A percentile compares a stretch with the other conserved stretches of the same genome.
Conservation (phyloP, 2,329 filamentous ascomycete species). For the Pseudophaeomoniella oleicola region DNA sequence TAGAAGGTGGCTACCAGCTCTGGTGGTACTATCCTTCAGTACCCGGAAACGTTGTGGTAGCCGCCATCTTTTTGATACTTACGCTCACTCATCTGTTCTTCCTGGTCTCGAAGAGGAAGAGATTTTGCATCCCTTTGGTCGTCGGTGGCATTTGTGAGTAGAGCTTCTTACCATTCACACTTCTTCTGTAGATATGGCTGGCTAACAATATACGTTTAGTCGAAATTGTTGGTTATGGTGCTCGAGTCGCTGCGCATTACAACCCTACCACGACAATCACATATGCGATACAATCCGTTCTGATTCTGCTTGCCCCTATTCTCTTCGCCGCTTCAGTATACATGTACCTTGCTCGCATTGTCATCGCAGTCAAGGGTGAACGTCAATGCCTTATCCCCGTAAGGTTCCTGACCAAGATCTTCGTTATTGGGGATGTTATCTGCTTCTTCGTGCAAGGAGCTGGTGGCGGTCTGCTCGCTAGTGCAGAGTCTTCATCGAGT, state of each 20-base stretch:
- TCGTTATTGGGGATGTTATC: constrained; percentile 21
- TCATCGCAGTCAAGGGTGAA: constrained; percentile 20
- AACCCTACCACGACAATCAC: constrained; percentile 11
- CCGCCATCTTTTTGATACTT: constrained; percentile 14
- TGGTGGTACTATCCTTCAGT: constrained; percentile 16
- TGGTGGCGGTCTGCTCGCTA: constrained; percentile 10
- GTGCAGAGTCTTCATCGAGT: background rate
- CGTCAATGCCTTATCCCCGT: constrained; percentile 18
- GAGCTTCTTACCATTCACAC: background rate
- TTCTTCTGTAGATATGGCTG: background rate
- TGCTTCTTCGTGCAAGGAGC: constrained; percentile 20
- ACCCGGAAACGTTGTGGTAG: constrained; percentile 12
- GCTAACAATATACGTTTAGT: constrained; percentile 2
- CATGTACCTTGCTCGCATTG: constrained; percentile 26
- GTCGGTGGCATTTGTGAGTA: constrained; percentile 24
- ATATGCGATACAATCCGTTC: constrained; percentile 23
- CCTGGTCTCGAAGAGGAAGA: constrained; percentile 12
- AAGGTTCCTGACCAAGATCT: constrained; percentile 22
- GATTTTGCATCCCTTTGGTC: constrained; percentile 21
- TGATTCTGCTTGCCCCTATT: constrained; percentile 24
- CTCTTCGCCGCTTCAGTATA: constrained; percentile 26
- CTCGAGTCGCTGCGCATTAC: constrained; percentile 19
- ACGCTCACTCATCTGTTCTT: constrained; percentile 16
- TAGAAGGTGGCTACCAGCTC: constrained; percentile 2
- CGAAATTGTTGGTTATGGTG: constrained; percentile 20